Conservation (phyloP, 345 rosid genomes). For the Populus simonii region DNA sequence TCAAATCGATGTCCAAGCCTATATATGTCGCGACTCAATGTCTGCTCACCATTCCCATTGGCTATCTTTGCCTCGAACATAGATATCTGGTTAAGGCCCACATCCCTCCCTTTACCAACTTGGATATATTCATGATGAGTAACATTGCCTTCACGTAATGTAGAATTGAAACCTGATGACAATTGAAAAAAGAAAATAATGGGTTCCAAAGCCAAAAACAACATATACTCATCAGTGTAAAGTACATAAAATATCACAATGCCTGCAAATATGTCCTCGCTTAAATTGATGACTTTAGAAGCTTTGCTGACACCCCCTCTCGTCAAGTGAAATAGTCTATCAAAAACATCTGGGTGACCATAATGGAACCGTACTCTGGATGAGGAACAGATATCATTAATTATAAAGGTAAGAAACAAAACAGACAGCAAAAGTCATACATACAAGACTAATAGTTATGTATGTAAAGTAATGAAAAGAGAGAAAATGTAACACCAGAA, state of each 20-base stretch:
- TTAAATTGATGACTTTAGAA: constrained; percentile 89
- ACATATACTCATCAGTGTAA: neutral
- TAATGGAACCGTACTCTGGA: constrained; percentile 97
- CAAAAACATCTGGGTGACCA: constrained; percentile 99
- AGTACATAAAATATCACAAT: too few relatives aligned
- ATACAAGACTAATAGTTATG: neutral
- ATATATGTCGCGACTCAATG: constrained; percentile 88
- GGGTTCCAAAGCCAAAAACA: neutral
- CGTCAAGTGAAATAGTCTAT: constrained; percentile 93
- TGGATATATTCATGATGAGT: constrained; percentile 99
- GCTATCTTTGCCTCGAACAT: constrained; percentile 99
- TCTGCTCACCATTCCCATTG: constrained; percentile 98
- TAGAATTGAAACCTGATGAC: constrained; percentile 82
- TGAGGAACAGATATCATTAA: neutral
- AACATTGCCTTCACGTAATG: constrained; percentile 98
- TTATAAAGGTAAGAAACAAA: neutral
- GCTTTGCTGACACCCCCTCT: constrained; percentile 99
- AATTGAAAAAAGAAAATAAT: constrained; percentile 6
- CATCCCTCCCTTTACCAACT: constrained; percentile 99
- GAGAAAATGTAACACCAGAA: neutral
- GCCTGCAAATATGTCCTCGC: constrained; percentile 99
- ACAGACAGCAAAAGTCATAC: neutral
- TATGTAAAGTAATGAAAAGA: neutral
- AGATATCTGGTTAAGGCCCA: constrained; percentile 95
- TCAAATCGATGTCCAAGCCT: constrained; percentile 98